Conservation (phyloP, 306 rosid genomes). For the Aeschynomene evenia region DNA sequence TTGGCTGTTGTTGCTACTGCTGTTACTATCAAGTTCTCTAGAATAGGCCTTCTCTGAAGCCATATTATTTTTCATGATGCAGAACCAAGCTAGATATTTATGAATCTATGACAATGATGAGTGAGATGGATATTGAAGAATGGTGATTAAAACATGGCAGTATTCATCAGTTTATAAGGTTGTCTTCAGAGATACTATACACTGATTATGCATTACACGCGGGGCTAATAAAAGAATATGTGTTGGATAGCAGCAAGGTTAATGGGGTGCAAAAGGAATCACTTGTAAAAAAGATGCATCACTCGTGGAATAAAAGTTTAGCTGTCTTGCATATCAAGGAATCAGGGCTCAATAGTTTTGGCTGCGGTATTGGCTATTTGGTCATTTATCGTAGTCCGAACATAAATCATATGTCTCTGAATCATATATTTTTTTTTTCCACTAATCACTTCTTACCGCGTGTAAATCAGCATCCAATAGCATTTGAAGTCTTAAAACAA, state of each 20-base stretch:
- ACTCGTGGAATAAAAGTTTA: conserved; percentile 51
- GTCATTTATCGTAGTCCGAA: background rate
- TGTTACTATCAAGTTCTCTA: conserved; percentile 25
- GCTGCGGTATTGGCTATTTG: conserved; percentile 9
- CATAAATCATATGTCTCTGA: too few relatives aligned
- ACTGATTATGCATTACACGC: conserved; percentile 23
- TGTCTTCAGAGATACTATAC: conserved; percentile 15
- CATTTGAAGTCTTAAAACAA: too few relatives aligned
- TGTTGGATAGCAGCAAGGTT: conserved; percentile 43
- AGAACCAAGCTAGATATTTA: background rate
- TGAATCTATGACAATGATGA: conserved; percentile 5
- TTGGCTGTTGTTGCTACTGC: conserved; percentile 42
- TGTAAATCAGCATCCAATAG: too few relatives aligned
- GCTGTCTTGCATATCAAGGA: conserved; percentile 40
- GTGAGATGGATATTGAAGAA: conserved; percentile 27
- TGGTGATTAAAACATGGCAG: conserved; percentile 12
- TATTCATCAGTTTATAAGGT: conserved; percentile 28
- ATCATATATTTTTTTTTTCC: too few relatives aligned
- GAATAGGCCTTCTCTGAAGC: conserved; percentile 50
- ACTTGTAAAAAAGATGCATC: conserved; percentile 34
- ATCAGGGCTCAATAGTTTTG: conserved; percentile 9
- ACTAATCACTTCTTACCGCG: too few relatives aligned
- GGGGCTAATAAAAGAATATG: conserved; percentile 34
- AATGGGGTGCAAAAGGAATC: conserved; percentile 52
- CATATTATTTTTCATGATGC: conserved; percentile 36